These are phyloP conservation scores for Rhododendron simsii DNA, from an alignment of 148 eudicot genomes.

Conservation along the genomic window DNA sequence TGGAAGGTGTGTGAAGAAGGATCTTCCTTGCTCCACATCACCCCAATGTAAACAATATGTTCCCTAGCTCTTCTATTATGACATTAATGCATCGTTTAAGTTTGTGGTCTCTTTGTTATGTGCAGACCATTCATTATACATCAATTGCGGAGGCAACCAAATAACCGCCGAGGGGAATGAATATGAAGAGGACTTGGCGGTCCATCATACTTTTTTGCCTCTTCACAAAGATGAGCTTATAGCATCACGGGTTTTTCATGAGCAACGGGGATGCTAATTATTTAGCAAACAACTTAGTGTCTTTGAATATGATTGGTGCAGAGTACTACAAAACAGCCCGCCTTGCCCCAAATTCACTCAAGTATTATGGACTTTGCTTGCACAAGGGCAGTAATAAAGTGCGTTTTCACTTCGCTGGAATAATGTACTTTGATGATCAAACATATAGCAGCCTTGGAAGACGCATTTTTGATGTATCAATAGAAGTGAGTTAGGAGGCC, in stretches of 20 bases:
- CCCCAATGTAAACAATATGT: slow-evolving; percentile 27
- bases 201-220: slow-evolving; percentile 44
- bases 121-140: slow-evolving; percentile 56
- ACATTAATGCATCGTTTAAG: not conserved
- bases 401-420: slow-evolving; percentile 74
- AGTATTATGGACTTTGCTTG: slow-evolving; percentile 69
- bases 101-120: not conserved
- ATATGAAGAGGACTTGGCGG: slow-evolving; percentile 49
- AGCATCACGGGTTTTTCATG: slow-evolving; percentile 51
- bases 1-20: slow-evolving; percentile 47
- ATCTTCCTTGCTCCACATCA: slow-evolving; percentile 43
- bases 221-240: slow-evolving; percentile 60
- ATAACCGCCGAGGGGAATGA: slow-evolving; percentile 25
- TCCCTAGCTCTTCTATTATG: not conserved
- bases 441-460: slow-evolving; percentile 54
- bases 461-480: slow-evolving; percentile 63
- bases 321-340: slow-evolving; percentile 58
- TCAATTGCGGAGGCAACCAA: slow-evolving; percentile 55
- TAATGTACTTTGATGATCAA: slow-evolving; percentile 41
- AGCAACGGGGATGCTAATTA: slow-evolving; percentile 20
- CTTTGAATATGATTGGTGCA: slow-evolving; percentile 40
- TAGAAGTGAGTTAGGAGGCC: slow-evolving; percentile 50
- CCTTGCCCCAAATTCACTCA: slow-evolving; percentile 59
- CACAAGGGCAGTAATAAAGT: slow-evolving; percentile 57
- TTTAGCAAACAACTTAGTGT: slow-evolving; percentile 23